These are phyloP conservation scores for Amaranthus hypochondriacus DNA, from an alignment of 148 eudicot genomes.

Conservation along the genomic window DNA sequence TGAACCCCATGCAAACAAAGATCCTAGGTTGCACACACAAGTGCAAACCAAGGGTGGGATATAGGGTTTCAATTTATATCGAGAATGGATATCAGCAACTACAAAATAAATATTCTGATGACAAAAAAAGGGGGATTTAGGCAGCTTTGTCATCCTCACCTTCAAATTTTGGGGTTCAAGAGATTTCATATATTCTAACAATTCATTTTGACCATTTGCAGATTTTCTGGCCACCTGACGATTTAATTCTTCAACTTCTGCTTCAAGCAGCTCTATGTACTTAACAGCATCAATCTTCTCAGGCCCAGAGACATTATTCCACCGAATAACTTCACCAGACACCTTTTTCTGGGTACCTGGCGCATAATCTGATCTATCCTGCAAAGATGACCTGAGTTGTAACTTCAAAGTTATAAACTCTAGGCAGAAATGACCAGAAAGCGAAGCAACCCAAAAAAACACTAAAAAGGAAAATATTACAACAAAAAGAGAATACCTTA, in stretches of 20 bases:
- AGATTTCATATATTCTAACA: slow-evolving; percentile 73
- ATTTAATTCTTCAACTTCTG: slow-evolving; percentile 79
- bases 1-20: not conserved
- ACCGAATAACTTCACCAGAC: slow-evolving; percentile 74
- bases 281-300: slow-evolving; percentile 77
- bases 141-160: slow-evolving; percentile 31
- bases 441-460: not conserved
- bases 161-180: slow-evolving; percentile 86
- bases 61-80: not conserved
- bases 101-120: not conserved
- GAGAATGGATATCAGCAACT: not conserved
- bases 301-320: slow-evolving; percentile 82
- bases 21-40: not conserved
- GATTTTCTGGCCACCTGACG: slow-evolving; percentile 68
- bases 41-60: not conserved
- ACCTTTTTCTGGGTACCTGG: slow-evolving; percentile 88
- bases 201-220: slow-evolving; percentile 66
- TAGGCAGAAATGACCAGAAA: not conserved
- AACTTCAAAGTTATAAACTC: not conserved
- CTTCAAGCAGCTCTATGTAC: slow-evolving; percentile 87
- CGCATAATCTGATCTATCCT: slow-evolving; percentile 75
- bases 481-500: slow-evolving; percentile 29
- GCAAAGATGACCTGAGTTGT: slow-evolving; percentile 12
- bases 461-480: slow-evolving; percentile 7
- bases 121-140: not conserved